Conservation (phyloP, 768 basidiomycete species). For the Amanita inopinata region DNA sequence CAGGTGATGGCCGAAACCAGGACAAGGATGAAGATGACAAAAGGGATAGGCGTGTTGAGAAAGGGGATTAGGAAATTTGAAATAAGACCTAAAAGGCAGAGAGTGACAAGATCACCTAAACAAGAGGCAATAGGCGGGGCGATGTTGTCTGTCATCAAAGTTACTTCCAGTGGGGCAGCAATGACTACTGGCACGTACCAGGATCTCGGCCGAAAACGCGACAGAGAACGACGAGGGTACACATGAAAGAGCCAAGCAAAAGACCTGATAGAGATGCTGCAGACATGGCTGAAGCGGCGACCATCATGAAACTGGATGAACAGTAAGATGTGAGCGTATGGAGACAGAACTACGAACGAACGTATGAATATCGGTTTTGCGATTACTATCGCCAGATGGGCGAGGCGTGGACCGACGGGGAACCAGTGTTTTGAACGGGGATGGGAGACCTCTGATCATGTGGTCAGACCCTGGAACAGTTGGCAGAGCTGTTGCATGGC, state of each 20-base stretch:
- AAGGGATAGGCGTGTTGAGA: slow-evolving; percentile 56
- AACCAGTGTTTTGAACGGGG: background rate
- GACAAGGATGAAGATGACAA: slow-evolving; percentile 41
- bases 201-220: slow-evolving; percentile 73
- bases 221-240: slow-evolving; percentile 69
- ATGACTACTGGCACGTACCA: slow-evolving; percentile 38
- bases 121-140: slow-evolving; percentile 90
- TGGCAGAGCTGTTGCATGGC: slow-evolving; percentile 18
- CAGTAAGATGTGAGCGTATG: background rate
- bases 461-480: no score
- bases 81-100: slow-evolving; percentile 71
- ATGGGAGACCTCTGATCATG: no score
- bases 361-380: slow-evolving; percentile 28
- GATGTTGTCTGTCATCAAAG: slow-evolving; percentile 68
- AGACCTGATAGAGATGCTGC: slow-evolving; percentile 71
- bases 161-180: background rate
- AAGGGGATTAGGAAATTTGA: slow-evolving; percentile 62
- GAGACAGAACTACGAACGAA: slow-evolving; percentile 15
- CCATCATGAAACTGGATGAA: slow-evolving; percentile 56
- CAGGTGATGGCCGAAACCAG: slow-evolving; percentile 32
- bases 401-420: slow-evolving; percentile 6
- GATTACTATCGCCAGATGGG: slow-evolving; percentile 14
- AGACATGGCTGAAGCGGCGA: slow-evolving; percentile 70
- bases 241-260: slow-evolving; percentile 90
- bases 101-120: slow-evolving; percentile 86